Evolutionary conservation across 257 asterid genomes (phyloP).

Genomic region (Capsicum rhomboideum): DNA sequence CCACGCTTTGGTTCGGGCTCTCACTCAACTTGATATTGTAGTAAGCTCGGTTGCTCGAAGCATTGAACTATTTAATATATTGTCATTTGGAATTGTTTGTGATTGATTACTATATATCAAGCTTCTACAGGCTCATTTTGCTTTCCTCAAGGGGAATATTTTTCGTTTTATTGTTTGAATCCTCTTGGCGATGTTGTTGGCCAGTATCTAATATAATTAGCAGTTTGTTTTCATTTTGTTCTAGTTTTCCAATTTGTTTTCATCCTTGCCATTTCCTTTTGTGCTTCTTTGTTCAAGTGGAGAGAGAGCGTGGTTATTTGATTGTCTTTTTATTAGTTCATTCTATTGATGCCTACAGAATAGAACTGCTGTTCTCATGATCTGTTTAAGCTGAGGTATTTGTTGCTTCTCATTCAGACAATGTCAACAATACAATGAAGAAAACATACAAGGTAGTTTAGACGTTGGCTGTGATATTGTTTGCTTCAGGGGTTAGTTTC

Average conservation of each 20-base stretch:
- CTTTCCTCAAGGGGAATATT: neutral
- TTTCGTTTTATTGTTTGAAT: neutral
- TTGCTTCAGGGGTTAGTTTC: neutral
- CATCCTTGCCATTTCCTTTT: neutral
- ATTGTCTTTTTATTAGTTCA: neutral
- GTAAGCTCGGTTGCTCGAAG: neutral
- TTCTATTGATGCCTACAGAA: neutral
- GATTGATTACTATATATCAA: neutral
- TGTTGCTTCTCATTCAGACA: neutral
- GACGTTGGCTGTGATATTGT: neutral
- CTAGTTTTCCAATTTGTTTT: neutral
- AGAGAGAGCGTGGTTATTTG: neutral
- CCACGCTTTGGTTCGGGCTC: neutral
- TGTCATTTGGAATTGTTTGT: neutral
- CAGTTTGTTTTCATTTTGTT: neutral
- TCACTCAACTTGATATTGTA: neutral
- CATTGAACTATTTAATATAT: neutral
- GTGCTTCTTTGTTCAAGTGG: neutral
- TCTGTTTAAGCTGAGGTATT: neutral
- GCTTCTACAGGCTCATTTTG: neutral
- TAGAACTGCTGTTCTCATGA: neutral
- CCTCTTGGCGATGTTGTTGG: neutral
- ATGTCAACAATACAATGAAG: neutral
- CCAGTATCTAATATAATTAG: no score
- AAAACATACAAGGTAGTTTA: neutral